Evolutionary conservation across 2,329 filamentous ascomycete species (phyloP).

Genomic region (Arthrinium puccinioides): DNA sequence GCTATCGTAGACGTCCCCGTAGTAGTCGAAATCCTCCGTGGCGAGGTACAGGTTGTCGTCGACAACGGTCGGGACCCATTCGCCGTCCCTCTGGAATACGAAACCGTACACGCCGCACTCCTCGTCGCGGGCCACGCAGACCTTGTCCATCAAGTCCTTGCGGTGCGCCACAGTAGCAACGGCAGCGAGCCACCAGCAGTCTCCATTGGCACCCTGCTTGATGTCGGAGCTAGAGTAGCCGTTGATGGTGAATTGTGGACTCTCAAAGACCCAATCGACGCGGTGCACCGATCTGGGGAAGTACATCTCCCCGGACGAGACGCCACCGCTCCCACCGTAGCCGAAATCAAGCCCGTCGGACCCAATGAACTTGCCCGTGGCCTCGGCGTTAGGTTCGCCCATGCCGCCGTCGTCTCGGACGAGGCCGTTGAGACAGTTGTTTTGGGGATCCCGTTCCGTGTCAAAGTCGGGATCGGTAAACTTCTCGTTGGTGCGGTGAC

Average conservation of each 20-base stretch:
- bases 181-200: conserved; percentile 69
- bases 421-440: conserved; percentile 27
- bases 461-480: conserved; percentile 38
- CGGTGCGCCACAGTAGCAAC: conserved; percentile 62
- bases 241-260: conserved; percentile 31
- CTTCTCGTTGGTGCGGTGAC: conserved; percentile 36
- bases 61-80: conserved; percentile 65
- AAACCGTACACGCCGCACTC: conserved; percentile 66
- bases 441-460: conserved; percentile 28
- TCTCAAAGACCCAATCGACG: conserved; percentile 35
- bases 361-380: conserved; percentile 11
- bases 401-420: neutral
- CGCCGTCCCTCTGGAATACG: conserved; percentile 63
- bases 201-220: conserved; percentile 44
- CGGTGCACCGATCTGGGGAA: conserved; percentile 32
- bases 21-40: conserved; percentile 44
- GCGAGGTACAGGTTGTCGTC: conserved; percentile 64
- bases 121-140: conserved; percentile 63
- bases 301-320: conserved; percentile 11
- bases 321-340: conserved; percentile 1
- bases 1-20: conserved; percentile 27
- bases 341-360: conserved; percentile 1
- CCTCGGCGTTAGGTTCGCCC: conserved; percentile 7
- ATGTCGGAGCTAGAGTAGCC: conserved; percentile 33
- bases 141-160: conserved; percentile 53